These are phyloP conservation scores for Trichophyton simii DNA, from an alignment of 2,329 filamentous ascomycete genomes.

Conservation along the genomic window DNA sequence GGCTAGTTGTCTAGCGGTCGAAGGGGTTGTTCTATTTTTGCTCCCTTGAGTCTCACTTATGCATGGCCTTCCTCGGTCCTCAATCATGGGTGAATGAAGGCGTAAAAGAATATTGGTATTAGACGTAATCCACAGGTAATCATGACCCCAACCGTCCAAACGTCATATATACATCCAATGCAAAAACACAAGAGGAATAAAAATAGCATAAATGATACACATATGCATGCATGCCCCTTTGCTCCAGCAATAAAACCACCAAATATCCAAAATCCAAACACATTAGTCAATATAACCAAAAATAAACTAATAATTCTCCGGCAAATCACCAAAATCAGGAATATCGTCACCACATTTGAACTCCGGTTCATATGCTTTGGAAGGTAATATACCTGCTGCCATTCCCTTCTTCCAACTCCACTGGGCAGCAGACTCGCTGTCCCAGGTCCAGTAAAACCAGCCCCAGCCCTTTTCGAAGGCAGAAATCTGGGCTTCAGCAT, in stretches of 20 bases:
- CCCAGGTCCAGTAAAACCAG: slow-evolving; percentile 99
- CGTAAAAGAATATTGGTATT: too few relatives aligned
- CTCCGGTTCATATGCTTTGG: slow-evolving; percentile 55
- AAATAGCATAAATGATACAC: background rate
- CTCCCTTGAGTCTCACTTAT: too few relatives aligned
- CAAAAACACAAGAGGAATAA: background rate
- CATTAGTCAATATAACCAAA: background rate
- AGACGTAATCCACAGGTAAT: too few relatives aligned
- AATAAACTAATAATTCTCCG: slow-evolving; percentile 29
- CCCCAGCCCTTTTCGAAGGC: slow-evolving; percentile 88
- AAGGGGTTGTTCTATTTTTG: too few relatives aligned
- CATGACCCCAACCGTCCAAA: too few relatives aligned
- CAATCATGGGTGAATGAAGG: too few relatives aligned
- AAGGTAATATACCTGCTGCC: slow-evolving; percentile 64
- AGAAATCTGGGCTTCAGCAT: slow-evolving; percentile 92
- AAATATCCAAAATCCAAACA: background rate
- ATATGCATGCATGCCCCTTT: background rate
- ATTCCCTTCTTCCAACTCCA: slow-evolving; percentile 72
- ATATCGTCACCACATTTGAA: slow-evolving; percentile 50
- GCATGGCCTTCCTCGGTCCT: too few relatives aligned
- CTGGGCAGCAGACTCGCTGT: slow-evolving; percentile 71
- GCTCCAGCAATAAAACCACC: background rate
- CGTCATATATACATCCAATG: too few relatives aligned
- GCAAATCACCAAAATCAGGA: slow-evolving; percentile 34
- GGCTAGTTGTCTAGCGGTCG: too few relatives aligned